Evolutionary conservation across 1,284 basidiomycete species (phyloP).

Genomic region (Leccinum pseudoinsigne): DNA sequence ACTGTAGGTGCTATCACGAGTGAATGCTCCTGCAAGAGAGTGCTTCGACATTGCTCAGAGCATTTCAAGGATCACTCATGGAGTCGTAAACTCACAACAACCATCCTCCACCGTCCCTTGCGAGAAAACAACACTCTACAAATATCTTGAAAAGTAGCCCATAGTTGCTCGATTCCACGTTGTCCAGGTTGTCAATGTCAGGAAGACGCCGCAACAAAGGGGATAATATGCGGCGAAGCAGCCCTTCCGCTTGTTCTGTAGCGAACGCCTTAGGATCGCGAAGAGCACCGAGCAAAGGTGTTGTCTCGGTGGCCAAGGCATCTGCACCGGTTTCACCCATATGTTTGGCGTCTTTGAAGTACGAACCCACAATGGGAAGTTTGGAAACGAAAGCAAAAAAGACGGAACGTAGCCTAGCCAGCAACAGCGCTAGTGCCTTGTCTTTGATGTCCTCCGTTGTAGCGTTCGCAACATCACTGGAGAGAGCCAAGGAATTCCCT

Average conservation of each 20-base stretch:
- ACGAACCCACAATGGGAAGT: conserved; percentile 25
- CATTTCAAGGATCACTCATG: background rate
- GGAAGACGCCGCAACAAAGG: conserved; percentile 20
- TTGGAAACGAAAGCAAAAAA: conserved; percentile 16
- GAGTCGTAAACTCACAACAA: conserved; percentile 22
- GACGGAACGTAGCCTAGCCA: conserved; percentile 12
- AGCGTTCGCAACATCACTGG: background rate
- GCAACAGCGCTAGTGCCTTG: conserved; percentile 5
- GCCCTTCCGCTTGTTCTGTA: conserved; percentile 17
- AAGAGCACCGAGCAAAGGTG: conserved; percentile 27
- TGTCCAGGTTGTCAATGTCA: conserved; percentile 23
- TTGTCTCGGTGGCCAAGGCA: conserved; percentile 22
- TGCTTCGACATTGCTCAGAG: conserved; percentile 18
- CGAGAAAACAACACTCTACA: conserved; percentile 24
- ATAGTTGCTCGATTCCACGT: conserved; percentile 4
- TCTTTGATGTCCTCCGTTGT: conserved; percentile 9
- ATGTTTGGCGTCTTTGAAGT: conserved; percentile 16
- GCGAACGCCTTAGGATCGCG: conserved; percentile 27
- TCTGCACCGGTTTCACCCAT: conserved; percentile 1
- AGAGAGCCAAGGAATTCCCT: background rate
- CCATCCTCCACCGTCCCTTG: conserved; percentile 27
- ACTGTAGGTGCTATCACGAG: conserved; percentile 28
- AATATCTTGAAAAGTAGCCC: conserved; percentile 11
- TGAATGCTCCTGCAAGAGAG: conserved; percentile 28
- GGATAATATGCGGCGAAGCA: conserved; percentile 21